Base-by-base conservation (phyloP, 345 rosid species). In the Odontarrhena argentea region DNA sequence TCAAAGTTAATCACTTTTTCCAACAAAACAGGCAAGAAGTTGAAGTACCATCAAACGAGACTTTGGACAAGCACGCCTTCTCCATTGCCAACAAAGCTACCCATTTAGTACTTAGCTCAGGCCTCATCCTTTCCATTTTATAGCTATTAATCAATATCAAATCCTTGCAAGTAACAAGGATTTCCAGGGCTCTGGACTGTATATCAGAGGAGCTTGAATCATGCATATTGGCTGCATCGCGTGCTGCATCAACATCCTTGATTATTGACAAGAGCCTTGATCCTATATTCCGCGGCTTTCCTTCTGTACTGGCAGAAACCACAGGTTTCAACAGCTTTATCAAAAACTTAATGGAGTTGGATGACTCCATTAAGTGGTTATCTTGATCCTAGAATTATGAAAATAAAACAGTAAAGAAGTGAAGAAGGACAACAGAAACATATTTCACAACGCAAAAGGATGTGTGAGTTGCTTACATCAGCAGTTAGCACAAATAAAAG, bases 21-120 rank as follows among this genome's bases (percentile, higher is more conserved):
- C 44, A 55, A 66, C 9, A 37, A 38, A 11, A 46, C 0, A 18
- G 52, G 8, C 15, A 47, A 47, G 18, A n/a, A 40, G 42, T 22
- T 24, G 10, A 62, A 32, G 28, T 85, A 93, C 98, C 98, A 84
- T 93, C 97, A 55, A 90, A 79, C 55, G 97, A 85, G 15, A 93
- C 79, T 64, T 83, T 88, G 30, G 97, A 88, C 59, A 90, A 77
- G 78, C 97, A 90, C 44, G 96, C 95, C 75, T 88, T 90, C 83
- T 93, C 98, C 79, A 86, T 81, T 0, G 86, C 75, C 81, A 83
- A 77, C 86, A 93, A 80, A 71, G 95, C 94, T 55, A 93, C 63
- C 91, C 91, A 93, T 80, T 88, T 90, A 1, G 89, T 76, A 69
- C 74, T 78, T 72, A 84, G 74, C 80, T 90, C 96, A 86, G 92